Base-by-base conservation (phyloP, 176 grass and related monocot genomes). In the Tillandsia fasciculata region DNA sequence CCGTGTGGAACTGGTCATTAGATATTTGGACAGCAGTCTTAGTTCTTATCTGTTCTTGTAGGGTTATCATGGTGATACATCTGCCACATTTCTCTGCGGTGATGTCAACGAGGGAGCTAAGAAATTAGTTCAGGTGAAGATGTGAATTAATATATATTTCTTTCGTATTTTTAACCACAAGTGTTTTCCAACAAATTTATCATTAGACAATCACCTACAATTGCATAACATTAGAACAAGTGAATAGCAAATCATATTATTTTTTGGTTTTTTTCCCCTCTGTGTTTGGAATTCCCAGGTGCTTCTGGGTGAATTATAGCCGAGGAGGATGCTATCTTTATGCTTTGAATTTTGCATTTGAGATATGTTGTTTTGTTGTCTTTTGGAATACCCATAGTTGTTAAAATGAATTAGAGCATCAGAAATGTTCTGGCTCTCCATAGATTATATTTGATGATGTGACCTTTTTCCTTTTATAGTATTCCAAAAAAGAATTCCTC, bases 1-100 rank as follows among this genome's bases (percentile, higher is more conserved):
- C 14, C 52, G 20, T 24, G 11, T 81, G 69, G 12, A 15, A 63
- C 3, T 69, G 27, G 51, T 67, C 61, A 66, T 51, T 61, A 61
- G 26, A 33, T 26, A 50, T 13, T 68, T 42, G 49, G 3, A 29
- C 1, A 48, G 13, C 48, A 11, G 9, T 63, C 56, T 61, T n/a
- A 1, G 2, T 64, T 78, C 72, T 67, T 50, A 68, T 70, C 48
- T 63, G 59, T 11, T 20, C 66, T 75, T 87, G 24, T 76, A 97
- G 93, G 93, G 93, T n/a, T 92, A 90, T 86, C 93, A 97, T 83
- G 93, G 89, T 65, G 89, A 97, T 78, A 97, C 93, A 72, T 97
- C 93, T 2, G 77, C 89, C 56, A 97, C 93, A 83, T 92, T 97
- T 76, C 76, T 97, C 2, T 90, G 93, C 68, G 93, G 89, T 54